These are phyloP conservation scores for Botryotinia convoluta DNA, from an alignment of 2,329 filamentous ascomycete species.

Conservation along the genomic window DNA sequence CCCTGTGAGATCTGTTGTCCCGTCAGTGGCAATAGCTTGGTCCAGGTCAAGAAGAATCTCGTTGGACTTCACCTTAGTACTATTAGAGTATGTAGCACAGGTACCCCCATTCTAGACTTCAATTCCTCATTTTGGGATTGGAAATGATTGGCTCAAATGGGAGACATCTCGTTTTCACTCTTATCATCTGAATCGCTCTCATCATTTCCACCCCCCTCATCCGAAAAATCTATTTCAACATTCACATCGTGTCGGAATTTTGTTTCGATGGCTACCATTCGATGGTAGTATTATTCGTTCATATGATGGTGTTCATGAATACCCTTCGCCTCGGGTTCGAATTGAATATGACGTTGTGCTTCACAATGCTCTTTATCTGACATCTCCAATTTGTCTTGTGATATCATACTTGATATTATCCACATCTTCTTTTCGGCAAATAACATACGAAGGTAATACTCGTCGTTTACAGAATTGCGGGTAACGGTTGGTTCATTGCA, in stretches of 20 bases:
- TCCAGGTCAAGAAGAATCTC: accelerated
- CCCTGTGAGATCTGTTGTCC: accelerated
- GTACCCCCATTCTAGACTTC: accelerated
- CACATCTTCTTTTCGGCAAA: not conserved
- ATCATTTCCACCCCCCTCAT: not conserved
- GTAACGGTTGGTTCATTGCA: too few species aligned
- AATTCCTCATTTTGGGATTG: not conserved
- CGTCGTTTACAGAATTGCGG: not conserved
- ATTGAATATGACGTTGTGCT: not conserved
- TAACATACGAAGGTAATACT: not conserved
- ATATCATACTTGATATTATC: not conserved
- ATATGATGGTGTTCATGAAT: not conserved
- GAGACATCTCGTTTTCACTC: not conserved
- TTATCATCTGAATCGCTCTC: not conserved
- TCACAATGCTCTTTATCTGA: not conserved
- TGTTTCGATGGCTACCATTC: not conserved
- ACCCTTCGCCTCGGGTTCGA: not conserved
- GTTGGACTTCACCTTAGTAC: too few species aligned
- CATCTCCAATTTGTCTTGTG: not conserved
- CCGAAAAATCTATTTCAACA: not conserved
- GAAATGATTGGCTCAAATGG: not conserved
- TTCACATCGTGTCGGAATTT: not conserved
- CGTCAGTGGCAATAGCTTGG: accelerated
- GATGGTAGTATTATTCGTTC: not conserved
- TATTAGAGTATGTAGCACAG: accelerated